phyloP scores from a whole-genome alignment of 2,329 filamentous ascomycete species.

The Phaeosphaeria sp. region DNA sequence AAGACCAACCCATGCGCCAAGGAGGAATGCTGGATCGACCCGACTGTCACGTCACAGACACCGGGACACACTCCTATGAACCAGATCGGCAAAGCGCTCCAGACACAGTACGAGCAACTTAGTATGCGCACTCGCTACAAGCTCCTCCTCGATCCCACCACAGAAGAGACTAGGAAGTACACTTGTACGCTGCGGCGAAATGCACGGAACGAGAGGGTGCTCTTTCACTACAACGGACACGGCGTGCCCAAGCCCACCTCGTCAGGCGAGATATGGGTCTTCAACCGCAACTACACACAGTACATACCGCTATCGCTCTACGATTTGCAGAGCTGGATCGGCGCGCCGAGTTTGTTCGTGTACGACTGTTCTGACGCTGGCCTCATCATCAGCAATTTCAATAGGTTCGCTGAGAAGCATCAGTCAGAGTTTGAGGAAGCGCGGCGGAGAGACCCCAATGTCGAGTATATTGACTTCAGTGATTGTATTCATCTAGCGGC shows the following conservation, averaged over 20 bases:
- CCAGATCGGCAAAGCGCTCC: conserved; percentile 94
- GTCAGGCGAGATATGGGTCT: conserved; percentile 98
- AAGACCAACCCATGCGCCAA: conserved; percentile 94
- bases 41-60: conserved; percentile 74
- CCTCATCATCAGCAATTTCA: conserved; percentile 94
- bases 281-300: conserved; percentile 98
- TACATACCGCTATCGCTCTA: conserved; percentile 97
- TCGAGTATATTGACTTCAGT: conserved; percentile 69
- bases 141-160: conserved; percentile 93
- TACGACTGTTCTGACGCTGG: conserved; percentile 98
- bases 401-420: conserved; percentile 93
- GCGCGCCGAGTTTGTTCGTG: conserved; percentile 93
- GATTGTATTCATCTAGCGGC: conserved; percentile 93
- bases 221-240: conserved; percentile 99
- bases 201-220: conserved; percentile 91
- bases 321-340: conserved; percentile 93
- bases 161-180: conserved; percentile 97
- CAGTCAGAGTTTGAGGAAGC: conserved; percentile 85
- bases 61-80: conserved; percentile 83
- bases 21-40: conserved; percentile 96
- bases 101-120: conserved; percentile 93
- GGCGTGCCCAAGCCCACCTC: conserved; percentile 94
- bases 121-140: conserved; percentile 97
- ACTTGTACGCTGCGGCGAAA: conserved; percentile 88
- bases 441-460: conserved; percentile 75